These are phyloP conservation scores for Zymoseptoria pseudotritici DNA, from an alignment of 2,329 filamentous ascomycete genomes.

Conservation along the genomic window DNA sequence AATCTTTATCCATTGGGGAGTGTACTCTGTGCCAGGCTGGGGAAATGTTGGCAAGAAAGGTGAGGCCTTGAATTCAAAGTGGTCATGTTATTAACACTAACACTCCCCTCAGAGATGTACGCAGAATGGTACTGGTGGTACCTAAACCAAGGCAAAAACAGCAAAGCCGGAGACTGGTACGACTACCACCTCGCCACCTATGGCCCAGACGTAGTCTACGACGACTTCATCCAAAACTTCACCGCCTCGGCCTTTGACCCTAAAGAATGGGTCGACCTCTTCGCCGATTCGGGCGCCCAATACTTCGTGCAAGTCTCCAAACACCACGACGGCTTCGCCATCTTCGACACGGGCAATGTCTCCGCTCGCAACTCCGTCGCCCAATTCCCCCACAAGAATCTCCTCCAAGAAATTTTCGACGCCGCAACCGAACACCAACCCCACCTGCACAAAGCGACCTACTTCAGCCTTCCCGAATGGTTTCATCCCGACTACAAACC, in stretches of 20 bases:
- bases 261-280: conserved; percentile 48
- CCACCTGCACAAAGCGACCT: conserved; percentile 37
- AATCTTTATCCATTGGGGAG: conserved; percentile 55
- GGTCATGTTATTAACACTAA: no score
- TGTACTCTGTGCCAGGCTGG: conserved; percentile 51
- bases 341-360: conserved; percentile 38
- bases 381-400: conserved; percentile 35
- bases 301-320: conserved; percentile 41
- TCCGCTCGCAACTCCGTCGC: conserved; percentile 37
- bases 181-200: conserved; percentile 46
- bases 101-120: conserved; percentile 16
- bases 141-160: conserved; percentile 34
- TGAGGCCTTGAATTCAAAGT: conserved; percentile 21
- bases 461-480: conserved; percentile 43
- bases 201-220: conserved; percentile 46
- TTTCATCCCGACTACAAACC: conserved; percentile 38
- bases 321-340: conserved; percentile 42
- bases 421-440: conserved; percentile 38
- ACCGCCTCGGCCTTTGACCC: conserved; percentile 45
- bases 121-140: conserved; percentile 44
- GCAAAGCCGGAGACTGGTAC: conserved; percentile 39
- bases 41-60: conserved; percentile 38
- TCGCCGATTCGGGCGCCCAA: conserved; percentile 45
- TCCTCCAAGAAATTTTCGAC: conserved; percentile 38
- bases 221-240: conserved; percentile 50